Base-by-base conservation (phyloP, 441 rosid species). In the Lepidium campestre region DNA sequence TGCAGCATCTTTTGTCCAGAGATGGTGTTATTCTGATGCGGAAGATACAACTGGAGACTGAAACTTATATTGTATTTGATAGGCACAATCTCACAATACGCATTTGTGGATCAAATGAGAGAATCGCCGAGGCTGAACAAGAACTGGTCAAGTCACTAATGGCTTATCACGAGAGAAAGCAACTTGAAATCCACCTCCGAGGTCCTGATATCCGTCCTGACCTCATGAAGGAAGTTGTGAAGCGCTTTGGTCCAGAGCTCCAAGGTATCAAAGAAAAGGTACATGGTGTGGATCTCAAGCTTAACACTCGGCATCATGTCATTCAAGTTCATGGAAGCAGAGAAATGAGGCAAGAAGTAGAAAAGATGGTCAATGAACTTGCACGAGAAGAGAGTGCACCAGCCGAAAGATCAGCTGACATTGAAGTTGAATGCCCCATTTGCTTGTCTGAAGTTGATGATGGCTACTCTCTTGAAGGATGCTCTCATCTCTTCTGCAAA, bases 221-320 rank as follows among this genome's bases (percentile, higher is more conserved):
- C 72, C 72, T 86, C 73, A 89, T 84, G 93, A 89, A 87, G 80
- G 75, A 77, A 77, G 85, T 87, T 55, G 93, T 87, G 54, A 80
- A 75, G 67, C 73, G 69, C 67, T 89, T 85, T 39, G 91, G 91
- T 53, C 87, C 93, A 10, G 86, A 84, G 65, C 93, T 89, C 48
- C 76, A 53, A 27, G 86, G 88, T 12, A 83, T 89, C 56, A 82
- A 82, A 76, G 83, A 82, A 34, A 78, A 60, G 74, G 68, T 89
- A 42, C 82, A 80, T 4, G 85, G 76, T 53, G 87, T 80, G 31
- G 93, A 84, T 27, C 78, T 89, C 36, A 56, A 74, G 17, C 86
- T 89, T 17, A 74, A 80, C 72, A 76, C 75, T 12, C 74, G 76
- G 53, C 66, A 76, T 47, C 93, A 82, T 49, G 73, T 82, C 35